phyloP scores from a whole-genome alignment of 495 filamentous ascomycete species.

The Hypoxylon subgilvum region DNA sequence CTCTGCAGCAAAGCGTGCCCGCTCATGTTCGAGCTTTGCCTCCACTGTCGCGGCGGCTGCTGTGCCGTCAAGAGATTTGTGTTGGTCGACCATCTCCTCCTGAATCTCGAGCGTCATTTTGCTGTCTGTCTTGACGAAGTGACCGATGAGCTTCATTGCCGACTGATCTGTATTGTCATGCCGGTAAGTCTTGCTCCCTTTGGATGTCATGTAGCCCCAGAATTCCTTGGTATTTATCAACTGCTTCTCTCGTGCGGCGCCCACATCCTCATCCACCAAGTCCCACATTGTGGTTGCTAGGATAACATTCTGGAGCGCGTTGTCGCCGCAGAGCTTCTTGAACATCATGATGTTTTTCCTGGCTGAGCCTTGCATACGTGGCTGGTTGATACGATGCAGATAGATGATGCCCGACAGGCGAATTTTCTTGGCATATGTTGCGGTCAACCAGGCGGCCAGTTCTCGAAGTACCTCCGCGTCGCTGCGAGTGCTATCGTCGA shows the following conservation, averaged over 20 bases:
- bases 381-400: slow-evolving; percentile 53
- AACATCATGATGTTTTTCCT: slow-evolving; percentile 50
- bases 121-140: background rate
- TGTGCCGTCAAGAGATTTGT: slow-evolving; percentile 41
- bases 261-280: slow-evolving; percentile 19
- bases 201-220: slow-evolving; percentile 43
- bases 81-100: slow-evolving; percentile 43
- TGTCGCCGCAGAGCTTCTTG: slow-evolving; percentile 48
- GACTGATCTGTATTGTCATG: slow-evolving; percentile 33
- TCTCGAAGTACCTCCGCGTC: slow-evolving; percentile 51
- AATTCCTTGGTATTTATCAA: slow-evolving; percentile 34
- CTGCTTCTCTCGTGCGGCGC: slow-evolving; percentile 34
- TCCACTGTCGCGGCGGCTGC: too few relatives aligned
- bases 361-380: slow-evolving; percentile 44
- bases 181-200: slow-evolving; percentile 27
- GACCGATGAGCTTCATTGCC: slow-evolving; percentile 18
- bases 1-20: too few relatives aligned
- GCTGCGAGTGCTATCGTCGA: slow-evolving; percentile 54
- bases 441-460: slow-evolving; percentile 43
- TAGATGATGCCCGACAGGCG: slow-evolving; percentile 48
- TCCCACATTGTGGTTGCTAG: slow-evolving; percentile 55
- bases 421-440: slow-evolving; percentile 34
- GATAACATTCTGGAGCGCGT: slow-evolving; percentile 46
- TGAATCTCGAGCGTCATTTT: slow-evolving; percentile 44
- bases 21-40: too few relatives aligned